phyloP scores from a whole-genome alignment of 2,329 filamentous ascomycete genomes.

The Aspergillus oerlinghausenensis region DNA sequence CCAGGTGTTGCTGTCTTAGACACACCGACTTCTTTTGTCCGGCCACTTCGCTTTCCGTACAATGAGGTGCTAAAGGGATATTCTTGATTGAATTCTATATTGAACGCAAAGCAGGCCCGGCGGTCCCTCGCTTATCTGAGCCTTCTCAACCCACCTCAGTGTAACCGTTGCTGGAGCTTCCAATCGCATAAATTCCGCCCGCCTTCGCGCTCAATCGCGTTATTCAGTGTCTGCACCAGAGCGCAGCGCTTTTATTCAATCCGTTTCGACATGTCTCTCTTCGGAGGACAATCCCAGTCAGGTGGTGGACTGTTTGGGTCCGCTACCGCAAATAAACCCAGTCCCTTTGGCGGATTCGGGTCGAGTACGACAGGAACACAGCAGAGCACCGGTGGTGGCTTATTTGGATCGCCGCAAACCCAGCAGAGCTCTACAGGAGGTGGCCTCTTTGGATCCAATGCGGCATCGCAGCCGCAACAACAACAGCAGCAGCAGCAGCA shows the following conservation, averaged over 20 bases:
- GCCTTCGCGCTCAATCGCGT: not conserved
- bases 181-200: not conserved
- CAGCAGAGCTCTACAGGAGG: conserved; percentile 20
- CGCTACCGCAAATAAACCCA: conserved; percentile 29
- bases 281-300: conserved; percentile 25
- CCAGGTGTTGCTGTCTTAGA: not conserved
- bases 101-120: not conserved
- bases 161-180: not conserved
- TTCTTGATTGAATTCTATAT: not conserved
- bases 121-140: not conserved
- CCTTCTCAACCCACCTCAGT: not conserved
- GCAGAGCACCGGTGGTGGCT: conserved; percentile 25
- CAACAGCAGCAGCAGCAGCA: conserved; percentile 29
- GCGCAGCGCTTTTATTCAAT: not conserved
- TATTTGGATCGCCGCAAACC: conserved; percentile 28
- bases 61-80: not conserved
- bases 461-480: conserved; percentile 23
- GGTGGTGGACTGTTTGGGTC: conserved; percentile 29
- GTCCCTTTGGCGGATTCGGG: conserved; percentile 33
- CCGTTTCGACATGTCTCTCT: conserved; percentile 34
- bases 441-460: conserved; percentile 22
- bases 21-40: not conserved
- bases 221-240: not conserved
- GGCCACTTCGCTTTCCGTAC: not conserved
- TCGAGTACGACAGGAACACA: conserved; percentile 10